Conservation (phyloP, 1,139 yeast species). For the Pichia sp. region DNA sequence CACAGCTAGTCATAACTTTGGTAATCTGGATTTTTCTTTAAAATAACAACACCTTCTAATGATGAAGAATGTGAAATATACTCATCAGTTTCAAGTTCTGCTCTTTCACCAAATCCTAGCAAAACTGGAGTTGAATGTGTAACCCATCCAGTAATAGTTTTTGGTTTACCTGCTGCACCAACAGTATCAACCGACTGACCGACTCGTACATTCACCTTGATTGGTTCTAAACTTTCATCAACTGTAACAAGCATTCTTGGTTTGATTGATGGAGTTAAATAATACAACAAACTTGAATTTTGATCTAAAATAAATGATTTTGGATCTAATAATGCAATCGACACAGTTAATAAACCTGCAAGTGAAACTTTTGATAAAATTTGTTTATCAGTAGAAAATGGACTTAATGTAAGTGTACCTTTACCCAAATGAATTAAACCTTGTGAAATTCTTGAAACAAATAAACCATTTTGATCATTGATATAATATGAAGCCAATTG, state of each 20-base stretch:
- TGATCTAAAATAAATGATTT: conserved; percentile 63
- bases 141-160: conserved; percentile 98
- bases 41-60: conserved; percentile 88
- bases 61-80: conserved; percentile 76
- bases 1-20: conserved; percentile 18
- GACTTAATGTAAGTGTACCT: conserved; percentile 84
- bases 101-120: conserved; percentile 90
- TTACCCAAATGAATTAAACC: conserved; percentile 94
- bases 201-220: conserved; percentile 93
- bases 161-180: conserved; percentile 98
- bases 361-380: conserved; percentile 83
- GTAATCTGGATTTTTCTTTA: conserved; percentile 84
- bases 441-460: conserved; percentile 91
- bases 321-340: conserved; percentile 83
- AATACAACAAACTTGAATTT: conserved; percentile 58
- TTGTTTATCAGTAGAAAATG: conserved; percentile 85
- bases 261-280: conserved; percentile 80
- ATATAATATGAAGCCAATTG: conserved; percentile 91
- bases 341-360: conserved; percentile 82
- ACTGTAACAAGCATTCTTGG: conserved; percentile 93
- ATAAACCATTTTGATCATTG: conserved; percentile 83
- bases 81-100: conserved; percentile 93
- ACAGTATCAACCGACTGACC: conserved; percentile 99
- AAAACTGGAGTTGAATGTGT: conserved; percentile 97
- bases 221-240: conserved; percentile 80